Evolutionary conservation across 257 asterid genomes (phyloP), one percentile per base, ranked within the genome.

Genomic region (Rhazya stricta): DNA sequence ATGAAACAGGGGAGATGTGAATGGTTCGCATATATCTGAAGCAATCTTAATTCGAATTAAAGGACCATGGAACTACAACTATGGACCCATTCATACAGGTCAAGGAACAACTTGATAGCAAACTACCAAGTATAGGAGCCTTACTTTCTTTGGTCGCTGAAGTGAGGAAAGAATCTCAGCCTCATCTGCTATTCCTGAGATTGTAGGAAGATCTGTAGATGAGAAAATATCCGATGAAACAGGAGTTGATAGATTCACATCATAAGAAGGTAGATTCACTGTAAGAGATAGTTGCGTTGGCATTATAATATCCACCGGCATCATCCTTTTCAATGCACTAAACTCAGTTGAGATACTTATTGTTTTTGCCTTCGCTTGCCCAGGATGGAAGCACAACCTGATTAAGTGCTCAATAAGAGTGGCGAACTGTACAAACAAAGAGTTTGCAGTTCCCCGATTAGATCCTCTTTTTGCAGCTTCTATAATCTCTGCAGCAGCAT

Each of bases 101-200:
- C 19, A 23, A 15, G 30, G 29, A 66, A 48, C 41, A 71, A 54
- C 9, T 61, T 67, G 25, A 21, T 60, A n/a, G 18, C 69, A 67
- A n/a, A 29, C 72, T 61, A 68, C 34, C 16, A 63, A 34, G 41
- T 36, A 43, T 58, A 60, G 76, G 41, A 45, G 74, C 54, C 90
- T 83, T 88, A 92, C 99, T 84, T 94, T 92, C 87, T 94, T 94
- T 53, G 99, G 99, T 54, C 96, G 89, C 74, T 94, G 99, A 76
- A 94, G 99, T 2, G 99, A 92, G 78, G 99, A 88, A 80, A 94
- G 99, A 83, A 92, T 85, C 78, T 92, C 99, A 81, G 97, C 99
- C 84, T 94, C 99, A 75, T 94, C 99, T 37, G 91, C 82, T 74
- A 94, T 94, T 69, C 99, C 97, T 42, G 95, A 85, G 78, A 94